Percentiles rank a stretch among this genome's conserved stretches.
phyloP scores from a whole-genome alignment of 169 alveolate species.

The Eimeria mitis region DNA sequence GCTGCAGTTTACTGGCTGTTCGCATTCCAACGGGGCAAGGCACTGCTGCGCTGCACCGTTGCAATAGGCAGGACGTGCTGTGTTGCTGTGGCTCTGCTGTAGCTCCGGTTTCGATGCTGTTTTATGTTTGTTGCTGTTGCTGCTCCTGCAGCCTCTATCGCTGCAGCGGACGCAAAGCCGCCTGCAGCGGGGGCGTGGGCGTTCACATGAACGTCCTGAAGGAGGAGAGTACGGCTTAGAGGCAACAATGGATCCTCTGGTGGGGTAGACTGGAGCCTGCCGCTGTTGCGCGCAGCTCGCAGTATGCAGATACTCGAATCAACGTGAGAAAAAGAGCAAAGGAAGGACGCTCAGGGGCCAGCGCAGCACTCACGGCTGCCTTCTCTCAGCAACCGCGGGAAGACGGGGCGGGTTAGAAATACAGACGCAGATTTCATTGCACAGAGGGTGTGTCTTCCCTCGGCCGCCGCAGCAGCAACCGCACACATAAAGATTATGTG shows the following conservation, averaged over 20 bases:
- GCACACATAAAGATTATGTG: slow-evolving; percentile 23
- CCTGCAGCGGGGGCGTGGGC: slow-evolving; percentile 81
- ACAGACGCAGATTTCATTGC: slow-evolving; percentile 70
- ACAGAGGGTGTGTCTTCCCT: slow-evolving; percentile 15
- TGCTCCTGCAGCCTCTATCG: slow-evolving; percentile 61
- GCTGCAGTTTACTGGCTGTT: slow-evolving; percentile 27
- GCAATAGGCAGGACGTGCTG: background rate
- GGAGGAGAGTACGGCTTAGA: background rate
- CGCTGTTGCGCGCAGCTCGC: slow-evolving; percentile 38
- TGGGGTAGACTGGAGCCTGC: slow-evolving; percentile 5
- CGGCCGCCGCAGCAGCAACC: slow-evolving; percentile 64
- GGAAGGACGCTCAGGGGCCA: slow-evolving; percentile 28
- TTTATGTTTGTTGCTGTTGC: slow-evolving; percentile 4
- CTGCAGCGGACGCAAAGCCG: slow-evolving; percentile 80
- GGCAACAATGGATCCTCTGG: background rate
- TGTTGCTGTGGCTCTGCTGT: background rate
- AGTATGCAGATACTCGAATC: background rate
- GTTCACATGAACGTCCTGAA: slow-evolving; percentile 76
- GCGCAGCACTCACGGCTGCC: slow-evolving; percentile 74
- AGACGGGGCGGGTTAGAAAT: slow-evolving; percentile 26
- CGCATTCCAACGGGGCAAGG: slow-evolving; percentile 30
- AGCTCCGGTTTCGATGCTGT: background rate
- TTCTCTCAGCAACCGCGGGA: slow-evolving; percentile 63
- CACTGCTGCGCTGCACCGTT: slow-evolving; percentile 8
- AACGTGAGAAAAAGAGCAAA: background rate